Percentiles rank a stretch among this genome's conserved stretches.
Evolutionary conservation across 805 yeast genomes (phyloP).

Genomic region (Yamadazyma akitaensis): DNA sequence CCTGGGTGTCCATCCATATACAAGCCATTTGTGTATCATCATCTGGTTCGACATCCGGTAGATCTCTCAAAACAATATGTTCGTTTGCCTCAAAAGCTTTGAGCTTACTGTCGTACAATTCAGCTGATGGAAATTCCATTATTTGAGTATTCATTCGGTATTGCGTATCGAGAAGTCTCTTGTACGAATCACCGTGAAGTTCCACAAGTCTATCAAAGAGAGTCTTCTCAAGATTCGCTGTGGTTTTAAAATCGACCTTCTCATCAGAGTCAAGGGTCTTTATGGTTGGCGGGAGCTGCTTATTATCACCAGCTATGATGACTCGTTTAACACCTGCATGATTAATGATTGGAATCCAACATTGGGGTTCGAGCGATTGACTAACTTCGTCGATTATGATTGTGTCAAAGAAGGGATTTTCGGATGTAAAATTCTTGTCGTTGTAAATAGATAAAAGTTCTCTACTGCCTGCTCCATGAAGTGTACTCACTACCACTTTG

Average conservation of each 20-base stretch:
- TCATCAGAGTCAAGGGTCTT: conserved; percentile 44
- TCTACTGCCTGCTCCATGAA: conserved; percentile 83
- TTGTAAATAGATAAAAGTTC: conserved; percentile 57
- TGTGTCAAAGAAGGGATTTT: conserved; percentile 59
- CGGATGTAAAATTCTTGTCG: conserved; percentile 18
- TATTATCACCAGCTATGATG: conserved; percentile 89
- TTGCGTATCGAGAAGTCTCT: conserved; percentile 66
- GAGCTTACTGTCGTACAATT: conserved; percentile 61
- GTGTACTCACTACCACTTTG: conserved; percentile 72
- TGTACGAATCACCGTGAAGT: conserved; percentile 43
- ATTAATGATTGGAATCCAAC: conserved; percentile 87
- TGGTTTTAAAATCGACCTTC: conserved; percentile 28
- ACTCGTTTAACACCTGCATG: conserved; percentile 57
- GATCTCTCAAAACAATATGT: conserved; percentile 49
- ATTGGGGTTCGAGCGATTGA: conserved; percentile 90
- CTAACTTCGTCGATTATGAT: conserved; percentile 94
- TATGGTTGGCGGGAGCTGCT: conserved; percentile 88
- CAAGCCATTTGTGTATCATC: conserved; percentile 56
- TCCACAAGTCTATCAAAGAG: conserved; percentile 74
- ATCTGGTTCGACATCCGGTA: conserved; percentile 36
- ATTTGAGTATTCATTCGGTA: conserved; percentile 82
- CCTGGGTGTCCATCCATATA: conserved; percentile 92
- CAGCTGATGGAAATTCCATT: conserved; percentile 72
- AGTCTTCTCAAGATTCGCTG: conserved; percentile 57
- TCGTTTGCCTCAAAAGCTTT: conserved; percentile 61